Base-by-base conservation (phyloP, 2,329 filamentous ascomycete species). In the Mollisiaceae sp. region DNA sequence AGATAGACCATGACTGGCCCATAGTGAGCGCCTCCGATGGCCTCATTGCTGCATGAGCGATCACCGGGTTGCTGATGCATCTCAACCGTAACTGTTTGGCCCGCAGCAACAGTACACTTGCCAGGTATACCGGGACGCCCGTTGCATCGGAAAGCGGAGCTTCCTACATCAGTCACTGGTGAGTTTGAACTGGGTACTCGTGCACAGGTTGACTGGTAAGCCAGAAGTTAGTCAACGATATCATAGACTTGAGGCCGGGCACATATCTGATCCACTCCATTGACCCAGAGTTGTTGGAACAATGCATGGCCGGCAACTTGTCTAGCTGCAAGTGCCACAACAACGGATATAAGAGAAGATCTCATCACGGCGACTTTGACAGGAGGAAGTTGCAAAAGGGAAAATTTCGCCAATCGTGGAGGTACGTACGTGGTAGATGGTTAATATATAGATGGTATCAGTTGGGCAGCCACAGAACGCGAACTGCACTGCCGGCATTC, bases 31-130 rank as follows among this genome's bases (percentile, higher is more conserved):
- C 83, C 83, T 32, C 84, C 84, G 60, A 86, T 83, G 32, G 83
- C 84, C 67, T 84, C 79, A 47, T 76, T 79, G 24, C 69, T 69
- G 71, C 83, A 85, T 47, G 69, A 75, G 50, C 82, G 79, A 71
- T 85, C 82, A 60, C 78, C 78, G 22, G 76, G 76, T 78, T 84
- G 81, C 72, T 82, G 81, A 76, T 87, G 85, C 82, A 87, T 87
- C 75, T 87, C 85, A 8, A 86, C 78, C 0, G 84, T 85, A 12
- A 86, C 80, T 0, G 76, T 82, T 2, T 77, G 76, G 3, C 83
- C 83, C 2, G 70, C 71, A 59, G 62, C 18, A 20, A 72, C 70
- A n/a, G 64, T 35, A 54, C 68, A 71, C 9, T 67, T 82, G 20
- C 75, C 76, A 1, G 75, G 64, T 1, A 78, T 75, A 12, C 76